Conservation (phyloP, 2,329 filamentous ascomycete genomes). For the Calonectria hawksworthii region DNA sequence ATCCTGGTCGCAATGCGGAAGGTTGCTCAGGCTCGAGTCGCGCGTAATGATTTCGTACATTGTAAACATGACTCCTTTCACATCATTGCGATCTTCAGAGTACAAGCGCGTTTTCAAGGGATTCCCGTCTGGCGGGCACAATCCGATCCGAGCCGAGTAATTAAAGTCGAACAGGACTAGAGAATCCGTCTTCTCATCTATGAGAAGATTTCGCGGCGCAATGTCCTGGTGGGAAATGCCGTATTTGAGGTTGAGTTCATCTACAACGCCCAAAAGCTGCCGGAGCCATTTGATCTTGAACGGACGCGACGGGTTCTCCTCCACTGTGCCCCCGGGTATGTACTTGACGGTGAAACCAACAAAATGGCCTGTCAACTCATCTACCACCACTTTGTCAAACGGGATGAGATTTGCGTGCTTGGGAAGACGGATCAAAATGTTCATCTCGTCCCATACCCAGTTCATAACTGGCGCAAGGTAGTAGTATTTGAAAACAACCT, state of each 20-base stretch:
- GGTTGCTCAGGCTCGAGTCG: conserved; percentile 41
- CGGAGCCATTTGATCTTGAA: conserved; percentile 54
- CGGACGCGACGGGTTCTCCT: conserved; percentile 44
- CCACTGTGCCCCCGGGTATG: conserved; percentile 52
- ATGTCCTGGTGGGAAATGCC: conserved; percentile 58
- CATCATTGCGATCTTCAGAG: conserved; percentile 45
- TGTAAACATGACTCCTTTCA: conserved; percentile 53
- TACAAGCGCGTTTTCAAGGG: conserved; percentile 8
- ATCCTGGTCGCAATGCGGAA: conserved; percentile 42
- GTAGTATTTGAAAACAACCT: conserved; percentile 54
- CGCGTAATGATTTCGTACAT: conserved; percentile 55
- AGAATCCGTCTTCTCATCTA: conserved; percentile 50
- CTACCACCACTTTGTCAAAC: conserved; percentile 52
- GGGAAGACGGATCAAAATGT: conserved; percentile 52
- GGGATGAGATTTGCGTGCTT: conserved; percentile 54
- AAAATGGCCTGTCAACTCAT: conserved; percentile 46
- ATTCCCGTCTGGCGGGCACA: conserved; percentile 23
- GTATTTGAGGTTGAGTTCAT: conserved; percentile 53
- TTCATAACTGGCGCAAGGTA: conserved; percentile 38
- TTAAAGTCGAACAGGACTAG: conserved; percentile 56
- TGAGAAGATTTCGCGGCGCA: conserved; percentile 53
- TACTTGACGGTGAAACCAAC: conserved; percentile 55
- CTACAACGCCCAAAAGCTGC: conserved; percentile 50
- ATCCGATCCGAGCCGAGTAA: conserved; percentile 41
- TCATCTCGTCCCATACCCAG: conserved; percentile 52